Percentiles rank a stretch among this genome's conserved stretches.
These are phyloP conservation scores for Ambrosiella cleistominuta DNA, from an alignment of 2,329 filamentous ascomycete genomes.

Conservation along the genomic window DNA sequence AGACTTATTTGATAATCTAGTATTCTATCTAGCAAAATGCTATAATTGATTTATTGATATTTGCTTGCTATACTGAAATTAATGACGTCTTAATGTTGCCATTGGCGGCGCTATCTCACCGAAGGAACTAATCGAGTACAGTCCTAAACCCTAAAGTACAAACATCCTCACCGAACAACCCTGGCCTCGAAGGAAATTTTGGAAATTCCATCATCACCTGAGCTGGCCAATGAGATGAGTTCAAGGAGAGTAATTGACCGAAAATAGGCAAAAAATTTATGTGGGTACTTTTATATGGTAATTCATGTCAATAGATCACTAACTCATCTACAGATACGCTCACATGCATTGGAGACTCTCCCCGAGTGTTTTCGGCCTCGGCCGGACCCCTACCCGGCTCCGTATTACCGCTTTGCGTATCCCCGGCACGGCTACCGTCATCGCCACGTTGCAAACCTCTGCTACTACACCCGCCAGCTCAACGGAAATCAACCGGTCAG, in stretches of 20 bases:
- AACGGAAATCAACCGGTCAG: background rate
- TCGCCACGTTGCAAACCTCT: background rate
- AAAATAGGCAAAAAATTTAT: background rate
- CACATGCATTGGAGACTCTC: slow-evolving; percentile 12
- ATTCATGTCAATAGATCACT: background rate
- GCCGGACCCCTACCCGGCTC: slow-evolving; percentile 1
- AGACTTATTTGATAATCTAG: background rate
- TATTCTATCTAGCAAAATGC: no score
- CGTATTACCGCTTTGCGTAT: background rate
- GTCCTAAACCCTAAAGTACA: background rate
- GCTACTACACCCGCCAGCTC: background rate
- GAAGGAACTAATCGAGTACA: background rate
- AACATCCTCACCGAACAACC: background rate
- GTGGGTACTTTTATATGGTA: background rate
- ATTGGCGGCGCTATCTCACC: background rate
- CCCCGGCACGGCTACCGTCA: no score
- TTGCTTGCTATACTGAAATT: background rate
- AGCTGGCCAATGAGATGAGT: background rate
- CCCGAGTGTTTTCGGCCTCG: slow-evolving; percentile 10
- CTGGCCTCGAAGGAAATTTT: background rate
- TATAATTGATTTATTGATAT: background rate
- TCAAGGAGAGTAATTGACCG: background rate
- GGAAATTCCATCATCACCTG: background rate
- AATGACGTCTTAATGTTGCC: background rate
- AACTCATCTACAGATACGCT: background rate